Evolutionary conservation across 2,329 filamentous ascomycete species (phyloP).

Genomic region (Phymatotrichopsis omnivora): DNA sequence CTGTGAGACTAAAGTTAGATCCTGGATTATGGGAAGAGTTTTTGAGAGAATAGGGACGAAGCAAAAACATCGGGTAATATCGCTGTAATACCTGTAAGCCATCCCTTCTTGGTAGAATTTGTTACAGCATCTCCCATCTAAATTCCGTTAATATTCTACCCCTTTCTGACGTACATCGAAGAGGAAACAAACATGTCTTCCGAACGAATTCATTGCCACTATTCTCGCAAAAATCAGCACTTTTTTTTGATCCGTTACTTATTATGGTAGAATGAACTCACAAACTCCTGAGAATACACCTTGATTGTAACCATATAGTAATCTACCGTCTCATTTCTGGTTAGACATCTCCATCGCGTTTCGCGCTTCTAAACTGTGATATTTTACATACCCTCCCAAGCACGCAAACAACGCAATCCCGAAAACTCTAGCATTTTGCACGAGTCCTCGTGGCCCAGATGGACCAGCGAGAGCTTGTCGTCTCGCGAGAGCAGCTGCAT

Average conservation of each 20-base stretch:
- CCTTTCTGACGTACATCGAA: not conserved
- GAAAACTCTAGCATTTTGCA: constrained; percentile 46
- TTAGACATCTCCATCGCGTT: no score
- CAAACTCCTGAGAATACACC: constrained; percentile 63
- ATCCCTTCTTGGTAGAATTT: constrained; percentile 39
- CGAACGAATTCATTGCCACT: constrained; percentile 13
- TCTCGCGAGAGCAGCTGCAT: constrained; percentile 37
- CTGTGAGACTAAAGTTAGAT: constrained; percentile 34
- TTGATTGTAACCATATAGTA: constrained; percentile 62
- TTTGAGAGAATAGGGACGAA: constrained; percentile 9
- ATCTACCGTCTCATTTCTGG: constrained; percentile 44
- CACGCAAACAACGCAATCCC: constrained; percentile 44
- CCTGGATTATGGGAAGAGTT: no score
- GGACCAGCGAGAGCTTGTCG: constrained; percentile 36
- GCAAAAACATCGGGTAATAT: constrained; percentile 3
- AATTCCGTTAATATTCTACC: not conserved
- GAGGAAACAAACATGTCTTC: constrained; percentile 22
- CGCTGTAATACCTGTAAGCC: constrained; percentile 35
- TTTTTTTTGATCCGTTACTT: constrained; percentile 31
- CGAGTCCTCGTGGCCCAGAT: constrained; percentile 37
- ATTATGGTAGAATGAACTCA: constrained; percentile 44
- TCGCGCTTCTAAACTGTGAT: no score
- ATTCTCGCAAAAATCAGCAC: not conserved
- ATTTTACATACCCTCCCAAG: constrained; percentile 25
- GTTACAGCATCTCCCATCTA: constrained; percentile 20